Conservation (phyloP, 805 yeast genomes). For the Starmerella floricola region DNA sequence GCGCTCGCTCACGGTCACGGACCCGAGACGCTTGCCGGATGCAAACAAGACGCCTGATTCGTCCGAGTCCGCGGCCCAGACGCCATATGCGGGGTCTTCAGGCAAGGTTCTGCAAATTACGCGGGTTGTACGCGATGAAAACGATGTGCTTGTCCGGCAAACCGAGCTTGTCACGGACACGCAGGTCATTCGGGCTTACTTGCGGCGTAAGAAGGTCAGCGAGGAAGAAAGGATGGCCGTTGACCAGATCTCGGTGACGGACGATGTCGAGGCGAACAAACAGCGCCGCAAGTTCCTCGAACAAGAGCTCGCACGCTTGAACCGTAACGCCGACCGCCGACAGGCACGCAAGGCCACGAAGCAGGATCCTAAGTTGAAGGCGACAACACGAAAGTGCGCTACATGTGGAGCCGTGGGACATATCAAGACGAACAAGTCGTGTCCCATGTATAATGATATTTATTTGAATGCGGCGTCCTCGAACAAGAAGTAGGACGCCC, state of each 20-base stretch:
- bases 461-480: constrained; percentile 21
- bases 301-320: constrained; percentile 71
- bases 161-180: constrained; percentile 74
- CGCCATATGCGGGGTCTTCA: constrained; percentile 1
- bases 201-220: constrained; percentile 54
- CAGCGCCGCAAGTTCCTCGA: constrained; percentile 65
- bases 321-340: constrained; percentile 60
- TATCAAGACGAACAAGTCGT: constrained; percentile 78
- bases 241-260: constrained; percentile 63
- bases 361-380: constrained; percentile 55
- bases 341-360: constrained; percentile 44
- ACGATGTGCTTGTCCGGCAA: constrained; percentile 73
- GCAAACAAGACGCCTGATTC: constrained; percentile 21
- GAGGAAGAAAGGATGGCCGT: constrained; percentile 56
- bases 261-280: constrained; percentile 72
- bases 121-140: constrained; percentile 67
- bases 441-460: constrained; percentile 68
- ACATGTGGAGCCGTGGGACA: constrained; percentile 95
- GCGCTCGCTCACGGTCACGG: constrained; percentile 40
- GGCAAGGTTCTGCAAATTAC: constrained; percentile 47
- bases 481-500: not conserved
- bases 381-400: constrained; percentile 73
- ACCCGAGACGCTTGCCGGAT: constrained; percentile 28
- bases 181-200: constrained; percentile 71
- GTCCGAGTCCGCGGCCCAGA: constrained; percentile 22